Base-by-base conservation (phyloP, 352 stramenopile genomes). In the Pelagophyceae sp. region DNA sequence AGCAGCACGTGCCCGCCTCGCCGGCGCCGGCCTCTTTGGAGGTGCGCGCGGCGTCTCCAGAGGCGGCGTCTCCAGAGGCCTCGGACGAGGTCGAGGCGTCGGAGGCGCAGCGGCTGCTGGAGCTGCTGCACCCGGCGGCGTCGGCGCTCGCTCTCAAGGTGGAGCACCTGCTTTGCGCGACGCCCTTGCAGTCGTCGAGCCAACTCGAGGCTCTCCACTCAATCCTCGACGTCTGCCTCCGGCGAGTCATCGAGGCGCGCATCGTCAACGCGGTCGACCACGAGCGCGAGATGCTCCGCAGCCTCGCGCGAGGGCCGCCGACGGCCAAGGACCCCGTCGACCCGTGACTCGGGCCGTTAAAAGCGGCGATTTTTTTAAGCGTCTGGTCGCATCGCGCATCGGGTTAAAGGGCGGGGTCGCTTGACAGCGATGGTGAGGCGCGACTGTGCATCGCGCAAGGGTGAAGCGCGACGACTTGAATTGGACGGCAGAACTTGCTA, bases 161-260 rank as follows among this genome's bases (percentile, higher is more conserved):
- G 19, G 31, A 50, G 31, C 6, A 72, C 64, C 19, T 72, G 6
- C 64, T 72, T 32, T 5, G 15, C 15, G 19, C 64, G 32, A 45
- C 64, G 6, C 32, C 31, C 15, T 27, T 19, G 19, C 64, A 45
- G 6, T 51, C 32, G 15, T 17, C 31, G 29, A 33, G 15, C 32
- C 64, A 72, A 32, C 64, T 72, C 64, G 64, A 72, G 64, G 64
- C 64, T 5, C 32, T 72, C 64, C 64, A 72, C 19, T 19, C 37
- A 19, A 72, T 72, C 64, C 64, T 72, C 64, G 64, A 72, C 64
- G 31, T 17, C 15, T 72, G 64, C 64, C 3, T 50, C 32, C 64
- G 64, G 6, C 64, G 64, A 5, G 64, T 72, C 31, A 50, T 72
- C 64, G 64, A 72, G 3, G 29, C 64, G 20, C 64, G 64, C 64